phyloP scores from a whole-genome alignment of 495 filamentous ascomycete genomes.

The Penicillium bovifimosum region DNA sequence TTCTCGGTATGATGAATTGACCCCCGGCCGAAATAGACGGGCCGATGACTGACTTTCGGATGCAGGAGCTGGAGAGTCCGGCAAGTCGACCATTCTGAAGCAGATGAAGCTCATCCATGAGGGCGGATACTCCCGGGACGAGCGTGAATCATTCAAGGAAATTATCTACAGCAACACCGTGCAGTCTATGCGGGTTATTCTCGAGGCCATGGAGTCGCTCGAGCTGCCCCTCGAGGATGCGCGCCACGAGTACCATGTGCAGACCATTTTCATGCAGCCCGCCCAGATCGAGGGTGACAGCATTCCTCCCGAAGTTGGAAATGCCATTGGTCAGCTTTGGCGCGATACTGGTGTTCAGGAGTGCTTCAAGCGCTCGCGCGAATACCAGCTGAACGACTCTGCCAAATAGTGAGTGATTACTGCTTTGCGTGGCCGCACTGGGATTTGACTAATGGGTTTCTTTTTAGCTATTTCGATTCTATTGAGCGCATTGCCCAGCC shows the following conservation, averaged over 20 bases:
- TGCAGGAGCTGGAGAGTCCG: conserved; percentile 96
- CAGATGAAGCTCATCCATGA: conserved; percentile 81
- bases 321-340: conserved; percentile 90
- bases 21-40: not conserved
- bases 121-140: conserved; percentile 52
- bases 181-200: conserved; percentile 92
- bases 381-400: conserved; percentile 98
- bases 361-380: conserved; percentile 89
- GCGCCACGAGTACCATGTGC: conserved; percentile 86
- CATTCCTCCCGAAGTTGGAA: conserved; percentile 88
- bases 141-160: conserved; percentile 69
- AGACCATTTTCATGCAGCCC: conserved; percentile 94
- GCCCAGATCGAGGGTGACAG: conserved; percentile 93
- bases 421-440: not conserved
- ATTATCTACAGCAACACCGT: conserved; percentile 99
- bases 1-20: conserved; percentile 67
- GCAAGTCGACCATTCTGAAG: conserved; percentile 98
- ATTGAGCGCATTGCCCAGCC: conserved; percentile 85
- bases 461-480: conserved; percentile 86
- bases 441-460: not conserved
- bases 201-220: conserved; percentile 93
- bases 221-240: conserved; percentile 84
- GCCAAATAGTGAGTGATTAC: conserved; percentile 82
- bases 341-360: conserved; percentile 91
- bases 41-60: conserved; percentile 8